A percentile compares a stretch with the other conserved stretches of the same genome.
These are phyloP conservation scores for Tetramitus jugosus DNA, from an alignment of 208 protist species.

Conservation along the genomic window DNA sequence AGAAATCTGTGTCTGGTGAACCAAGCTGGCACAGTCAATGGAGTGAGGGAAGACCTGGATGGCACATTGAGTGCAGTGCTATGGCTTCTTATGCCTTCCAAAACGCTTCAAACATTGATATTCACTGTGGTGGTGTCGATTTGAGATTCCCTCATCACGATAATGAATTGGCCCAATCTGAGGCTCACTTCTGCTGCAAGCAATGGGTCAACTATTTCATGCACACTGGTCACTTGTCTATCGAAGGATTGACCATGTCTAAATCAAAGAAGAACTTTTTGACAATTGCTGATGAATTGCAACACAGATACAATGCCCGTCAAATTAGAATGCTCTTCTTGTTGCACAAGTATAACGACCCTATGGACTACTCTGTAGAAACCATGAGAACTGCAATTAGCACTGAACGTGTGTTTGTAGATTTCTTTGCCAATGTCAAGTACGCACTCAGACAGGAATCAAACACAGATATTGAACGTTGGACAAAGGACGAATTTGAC, in stretches of 20 bases:
- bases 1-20: slow-evolving; percentile 82
- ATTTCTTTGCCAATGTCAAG: slow-evolving; percentile 69
- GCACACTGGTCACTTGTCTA: slow-evolving; percentile 92
- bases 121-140: slow-evolving; percentile 94
- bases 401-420: slow-evolving; percentile 61
- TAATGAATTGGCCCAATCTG: slow-evolving; percentile 96
- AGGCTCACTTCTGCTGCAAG: slow-evolving; percentile 61
- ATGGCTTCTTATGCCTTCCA: slow-evolving; percentile 74
- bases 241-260: slow-evolving; percentile 96
- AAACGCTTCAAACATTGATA: slow-evolving; percentile 70
- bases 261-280: slow-evolving; percentile 99
- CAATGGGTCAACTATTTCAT: slow-evolving; percentile 98
- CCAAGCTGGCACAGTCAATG: slow-evolving; percentile 83
- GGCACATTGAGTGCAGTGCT: slow-evolving; percentile 99
- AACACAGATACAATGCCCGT: slow-evolving; percentile 56
- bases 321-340: slow-evolving; percentile 89
- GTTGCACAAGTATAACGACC: slow-evolving; percentile 68
- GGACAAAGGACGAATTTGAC: slow-evolving; percentile 35
- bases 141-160: slow-evolving; percentile 99
- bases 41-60: slow-evolving; percentile 91
- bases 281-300: slow-evolving; percentile 78
- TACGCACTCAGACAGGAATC: slow-evolving; percentile 47
- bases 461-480: slow-evolving; percentile 46
- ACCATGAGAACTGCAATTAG: slow-evolving; percentile 68
- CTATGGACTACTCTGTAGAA: slow-evolving; percentile 82